Evolutionary conservation across 306 rosid genomes (phyloP).

Genomic region (Begonia masoniana): DNA sequence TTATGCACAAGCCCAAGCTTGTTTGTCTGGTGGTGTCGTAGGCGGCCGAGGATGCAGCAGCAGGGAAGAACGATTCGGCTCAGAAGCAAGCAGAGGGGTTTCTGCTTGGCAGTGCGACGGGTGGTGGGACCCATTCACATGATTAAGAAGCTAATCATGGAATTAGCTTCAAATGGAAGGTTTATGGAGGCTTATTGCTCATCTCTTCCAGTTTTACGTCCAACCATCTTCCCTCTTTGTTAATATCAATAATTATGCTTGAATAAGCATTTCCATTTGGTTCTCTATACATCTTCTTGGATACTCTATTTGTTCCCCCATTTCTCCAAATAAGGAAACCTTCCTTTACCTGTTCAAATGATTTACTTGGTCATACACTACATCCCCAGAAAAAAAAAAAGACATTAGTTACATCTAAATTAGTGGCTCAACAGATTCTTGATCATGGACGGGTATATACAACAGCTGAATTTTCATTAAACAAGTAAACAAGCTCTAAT

Average conservation of each 20-base stretch:
- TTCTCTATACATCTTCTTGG: neutral
- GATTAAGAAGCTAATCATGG: slow-evolving; percentile 61
- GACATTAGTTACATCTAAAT: too few relatives aligned
- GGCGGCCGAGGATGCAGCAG: slow-evolving; percentile 41
- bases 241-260: slow-evolving; percentile 12
- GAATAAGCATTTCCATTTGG: slow-evolving; percentile 3
- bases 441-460: too few relatives aligned
- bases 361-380: too few relatives aligned
- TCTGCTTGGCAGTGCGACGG: slow-evolving; percentile 41
- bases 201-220: slow-evolving; percentile 61
- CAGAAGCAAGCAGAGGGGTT: slow-evolving; percentile 59
- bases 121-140: slow-evolving; percentile 45
- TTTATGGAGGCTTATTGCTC: slow-evolving; percentile 55
- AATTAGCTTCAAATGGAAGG: slow-evolving; percentile 47
- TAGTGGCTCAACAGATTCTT: too few relatives aligned
- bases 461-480: too few relatives aligned
- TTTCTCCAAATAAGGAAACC: too few relatives aligned
- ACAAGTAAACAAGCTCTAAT: too few relatives aligned
- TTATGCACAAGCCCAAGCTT: slow-evolving; percentile 36
- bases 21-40: slow-evolving; percentile 40
- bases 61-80: slow-evolving; percentile 51
- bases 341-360: too few relatives aligned
- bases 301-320: too few relatives aligned
- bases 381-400: too few relatives aligned
- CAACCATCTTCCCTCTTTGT: slow-evolving; percentile 75